A percentile compares a stretch with the other conserved stretches of the same genome.
Evolutionary conservation across 2,329 filamentous ascomycete genomes (phyloP).

Genomic region (Fusarium sp.): DNA sequence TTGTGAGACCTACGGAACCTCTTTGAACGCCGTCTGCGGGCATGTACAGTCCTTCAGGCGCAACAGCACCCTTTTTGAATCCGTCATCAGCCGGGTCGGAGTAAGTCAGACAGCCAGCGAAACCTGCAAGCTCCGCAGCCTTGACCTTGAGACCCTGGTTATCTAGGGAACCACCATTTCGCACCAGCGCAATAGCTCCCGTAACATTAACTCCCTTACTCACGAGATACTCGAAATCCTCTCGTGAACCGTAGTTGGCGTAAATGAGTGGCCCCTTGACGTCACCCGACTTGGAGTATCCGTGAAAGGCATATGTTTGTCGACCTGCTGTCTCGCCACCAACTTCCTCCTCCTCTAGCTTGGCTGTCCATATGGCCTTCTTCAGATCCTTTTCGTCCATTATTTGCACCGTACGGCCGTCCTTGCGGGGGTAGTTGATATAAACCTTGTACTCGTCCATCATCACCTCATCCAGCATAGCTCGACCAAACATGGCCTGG

Average conservation of each 20-base stretch:
- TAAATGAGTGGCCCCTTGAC: conserved; percentile 89
- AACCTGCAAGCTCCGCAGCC: conserved; percentile 87
- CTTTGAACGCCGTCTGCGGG: conserved; percentile 85
- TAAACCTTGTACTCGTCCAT: conserved; percentile 89
- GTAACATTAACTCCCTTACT: conserved; percentile 78
- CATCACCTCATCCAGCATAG: conserved; percentile 78
- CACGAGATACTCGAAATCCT: conserved; percentile 80
- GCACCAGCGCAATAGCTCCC: conserved; percentile 85
- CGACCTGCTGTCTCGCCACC: conserved; percentile 71
- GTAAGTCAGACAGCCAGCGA: conserved; percentile 89
- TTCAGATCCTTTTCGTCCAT: conserved; percentile 70
- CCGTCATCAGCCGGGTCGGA: conserved; percentile 90
- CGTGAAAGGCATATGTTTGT: conserved; percentile 86
- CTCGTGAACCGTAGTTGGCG: conserved; percentile 87
- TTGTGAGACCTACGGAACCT: conserved; percentile 82
- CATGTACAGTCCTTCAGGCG: conserved; percentile 82
- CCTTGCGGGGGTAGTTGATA: conserved; percentile 85
- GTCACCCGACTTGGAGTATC: conserved; percentile 86
- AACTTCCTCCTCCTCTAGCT: conserved; percentile 80
- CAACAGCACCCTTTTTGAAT: conserved; percentile 76
- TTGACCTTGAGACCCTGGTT: conserved; percentile 87
- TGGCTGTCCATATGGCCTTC: conserved; percentile 78
- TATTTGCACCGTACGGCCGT: conserved; percentile 84
- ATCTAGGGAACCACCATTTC: conserved; percentile 78
- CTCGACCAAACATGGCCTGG: conserved; percentile 77